Evolutionary conservation across 169 alveolate species (phyloP), one percentile per base, ranked within the genome.

Genomic region (Plasmodium yoelii): DNA sequence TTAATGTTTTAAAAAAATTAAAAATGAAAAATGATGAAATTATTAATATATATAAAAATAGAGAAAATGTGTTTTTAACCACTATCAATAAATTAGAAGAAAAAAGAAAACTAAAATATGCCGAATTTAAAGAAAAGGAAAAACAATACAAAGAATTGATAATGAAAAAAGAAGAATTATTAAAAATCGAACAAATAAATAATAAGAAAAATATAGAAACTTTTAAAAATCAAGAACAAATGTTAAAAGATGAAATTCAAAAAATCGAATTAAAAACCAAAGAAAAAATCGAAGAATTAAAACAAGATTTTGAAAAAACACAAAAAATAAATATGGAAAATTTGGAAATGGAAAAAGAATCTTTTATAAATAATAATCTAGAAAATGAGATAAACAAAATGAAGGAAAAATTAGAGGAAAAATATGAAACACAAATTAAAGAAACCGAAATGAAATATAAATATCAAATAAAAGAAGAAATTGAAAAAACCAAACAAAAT

Each of bases 11-110:
- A 46, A 86, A 63, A 57, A 69, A 12, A 24, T 13, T 44, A 59
- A 86, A 86, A 47, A 47, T 15, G 86, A 86, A 70, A 59, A 86
- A 69, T 8, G 87, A 86, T 34, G 77, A 86, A 86, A 86, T 57
- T 9, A 86, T 86, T 47, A 60, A 49, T 24, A 8, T 70, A 26
- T 70, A 86, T 73, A 86, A 70, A 70, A 57, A 22, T 8, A 69
- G 91, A 39, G 91, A 86, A 86, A 56, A 42, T 13, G 26, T 42
- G 34, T 57, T 44, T 8, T 49, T 86, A 53, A 22, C 57, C 4
- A 44, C 55, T 7, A n/a, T 86, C 5, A 86, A 70, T n/a, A 59
- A 57, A 60, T 42, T 68, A 53, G 77, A 86, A 59, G 91, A 86
- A 49, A 69, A 44, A 34, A 34, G 53, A 10, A 71, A 63, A 51